A percentile compares a stretch with the other conserved stretches of the same genome.
phyloP scores from a whole-genome alignment of 2,329 filamentous ascomycete species.

The Aspergillus sp. region DNA sequence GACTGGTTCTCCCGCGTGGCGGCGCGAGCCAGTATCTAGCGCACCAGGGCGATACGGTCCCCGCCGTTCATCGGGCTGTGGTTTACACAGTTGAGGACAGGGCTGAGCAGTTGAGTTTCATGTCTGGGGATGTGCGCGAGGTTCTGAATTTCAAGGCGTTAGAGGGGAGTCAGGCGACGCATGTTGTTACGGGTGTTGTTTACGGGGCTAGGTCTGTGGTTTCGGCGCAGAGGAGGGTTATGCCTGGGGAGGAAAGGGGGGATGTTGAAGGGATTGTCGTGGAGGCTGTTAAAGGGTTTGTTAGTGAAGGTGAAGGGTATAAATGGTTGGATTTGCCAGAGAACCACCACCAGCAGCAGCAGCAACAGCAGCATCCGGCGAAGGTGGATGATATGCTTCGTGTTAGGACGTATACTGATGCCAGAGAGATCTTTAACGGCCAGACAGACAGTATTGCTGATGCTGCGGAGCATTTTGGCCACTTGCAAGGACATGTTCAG shows the following conservation, averaged over 20 bases:
- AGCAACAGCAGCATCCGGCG: too few species aligned
- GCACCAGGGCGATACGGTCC: not conserved
- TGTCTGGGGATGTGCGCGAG: not conserved
- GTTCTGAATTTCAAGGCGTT: not conserved
- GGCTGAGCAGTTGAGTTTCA: slow-evolving; percentile 5
- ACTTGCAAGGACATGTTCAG: not conserved
- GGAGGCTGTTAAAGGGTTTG: not conserved
- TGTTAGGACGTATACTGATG: slow-evolving; percentile 1
- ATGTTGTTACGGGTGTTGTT: slow-evolving; percentile 6
- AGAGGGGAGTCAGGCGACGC: not conserved
- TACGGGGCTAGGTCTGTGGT: not conserved
- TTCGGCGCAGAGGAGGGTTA: not conserved
- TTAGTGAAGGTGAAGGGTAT: too few species aligned
- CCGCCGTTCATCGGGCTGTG: not conserved
- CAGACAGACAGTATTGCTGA: not conserved
- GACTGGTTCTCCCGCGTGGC: not conserved
- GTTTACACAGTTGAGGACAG: not conserved
- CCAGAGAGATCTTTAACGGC: not conserved
- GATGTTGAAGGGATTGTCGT: not conserved
- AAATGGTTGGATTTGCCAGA: too few species aligned
- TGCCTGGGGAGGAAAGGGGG: not conserved
- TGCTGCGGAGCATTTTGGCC: not conserved
- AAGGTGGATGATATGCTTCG: not conserved
- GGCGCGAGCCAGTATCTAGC: not conserved
- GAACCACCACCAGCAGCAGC: too few species aligned